Evolutionary conservation across 2,329 filamentous ascomycete species (phyloP).

Genomic region (Botrytis tulipae): DNA sequence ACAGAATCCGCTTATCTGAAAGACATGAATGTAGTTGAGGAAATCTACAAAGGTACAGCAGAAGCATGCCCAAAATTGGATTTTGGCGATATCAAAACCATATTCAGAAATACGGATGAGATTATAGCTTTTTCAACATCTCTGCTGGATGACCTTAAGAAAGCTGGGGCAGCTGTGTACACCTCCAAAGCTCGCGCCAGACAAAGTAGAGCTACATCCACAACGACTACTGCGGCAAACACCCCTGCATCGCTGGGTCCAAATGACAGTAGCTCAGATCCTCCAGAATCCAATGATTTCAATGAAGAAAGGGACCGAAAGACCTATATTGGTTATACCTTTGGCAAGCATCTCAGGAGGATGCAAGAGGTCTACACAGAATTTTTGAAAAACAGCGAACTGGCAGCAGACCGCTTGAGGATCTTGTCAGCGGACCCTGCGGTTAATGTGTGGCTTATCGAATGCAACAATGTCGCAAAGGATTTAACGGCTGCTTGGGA

Average conservation of each 20-base stretch:
- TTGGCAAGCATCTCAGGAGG: conserved; percentile 51
- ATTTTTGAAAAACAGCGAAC: conserved; percentile 62
- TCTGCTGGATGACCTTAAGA: conserved; percentile 78
- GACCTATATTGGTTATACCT: conserved; percentile 36
- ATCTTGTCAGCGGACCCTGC: conserved; percentile 62
- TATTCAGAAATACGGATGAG: conserved; percentile 92
- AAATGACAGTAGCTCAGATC: conserved; percentile 31
- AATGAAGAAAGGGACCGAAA: conserved; percentile 38
- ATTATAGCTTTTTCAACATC: conserved; percentile 81
- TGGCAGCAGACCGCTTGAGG: conserved; percentile 59
- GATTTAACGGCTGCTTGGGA: conserved; percentile 95
- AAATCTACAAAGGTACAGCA: conserved; percentile 95
- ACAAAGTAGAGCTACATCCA: conserved; percentile 35
- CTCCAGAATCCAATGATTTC: conserved; percentile 32
- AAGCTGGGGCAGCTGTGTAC: conserved; percentile 77
- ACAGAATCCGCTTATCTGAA: conserved; percentile 89
- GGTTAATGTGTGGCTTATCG: conserved; percentile 81
- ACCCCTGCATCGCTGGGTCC: conserved; percentile 24
- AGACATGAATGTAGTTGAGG: conserved; percentile 95
- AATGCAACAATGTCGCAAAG: conserved; percentile 88
- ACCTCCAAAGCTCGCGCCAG: conserved; percentile 48
- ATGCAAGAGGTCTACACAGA: conserved; percentile 62
- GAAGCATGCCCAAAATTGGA: conserved; percentile 77
- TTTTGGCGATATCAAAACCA: conserved; percentile 77
- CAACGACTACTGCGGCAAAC: conserved; percentile 17